Evolutionary conservation across 2,329 filamentous ascomycete genomes (phyloP), one percentile per base, ranked within the genome.

Genomic region (Aspergillus sp.): DNA sequence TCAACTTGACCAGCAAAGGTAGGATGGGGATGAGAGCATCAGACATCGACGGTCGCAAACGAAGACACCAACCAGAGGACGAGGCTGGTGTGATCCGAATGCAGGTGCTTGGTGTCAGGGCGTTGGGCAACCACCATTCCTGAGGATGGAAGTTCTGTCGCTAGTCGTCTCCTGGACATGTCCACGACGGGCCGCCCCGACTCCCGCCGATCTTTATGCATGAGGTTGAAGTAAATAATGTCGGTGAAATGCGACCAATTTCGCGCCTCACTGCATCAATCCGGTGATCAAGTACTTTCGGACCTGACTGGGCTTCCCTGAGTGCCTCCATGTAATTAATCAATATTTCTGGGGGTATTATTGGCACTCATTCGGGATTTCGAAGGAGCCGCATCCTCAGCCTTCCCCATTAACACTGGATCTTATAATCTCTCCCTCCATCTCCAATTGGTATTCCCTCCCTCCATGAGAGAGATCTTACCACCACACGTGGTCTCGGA

Each of bases 161-260:
- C 56, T 62, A 59, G 53, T 58, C 58, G 54, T 58, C 57, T 58
- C 56, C 57, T 56, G 60, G 52, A 51, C 54, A 63, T 58, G 58
- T 61, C 60, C 56, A 64, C 54, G 59, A 63, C 64, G 61, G 63
- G 49, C 62, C 62, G 62, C 61, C 50, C 64, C 64, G 63, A 61
- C 61, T 64, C 61, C 63, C 62, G 61, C 58, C 59, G 63, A 65
- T 64, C 62, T 62, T 38, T 58, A 63, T 64, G 63, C 63, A 64
- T 58, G 57, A 64, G 50, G 58, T 29, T 55, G 56, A 60, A 58
- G 53, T 56, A 42, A 19, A 17, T 42, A 17, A 17, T 42, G 19
- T 19, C 16, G 19, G 47, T 55, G 50, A 36, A 47, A 52, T 54
- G 45, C 47, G 32, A 50, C 38, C 32, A 51, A 45, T 29, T 29